phyloP scores from a whole-genome alignment of 176 grass and related monocot genomes.

The sorghum (Sorghum bicolor) region Sorghum_bicolor_NCBIv3 NC_012872.2:10485001-10485500 shows the following conservation, averaged over 20 bases:
- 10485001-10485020: conserved; percentile 73
- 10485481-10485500: background rate
- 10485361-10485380: conserved; percentile 80
- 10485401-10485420: conserved; percentile 55
- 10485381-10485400: conserved; percentile 79
- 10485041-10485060: conserved; percentile 53
- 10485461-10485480: conserved; percentile 8
- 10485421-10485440: background rate
- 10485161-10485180: conserved; percentile 47
- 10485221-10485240: conserved; percentile 64
- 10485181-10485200: conserved; percentile 64
- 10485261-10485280: conserved; percentile 94
- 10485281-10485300: conserved; percentile 71
- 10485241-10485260: conserved; percentile 90
- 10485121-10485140: conserved; percentile 62
- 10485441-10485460: background rate
- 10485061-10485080: conserved; percentile 61
- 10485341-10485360: conserved; percentile 55
- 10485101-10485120: conserved; percentile 62
- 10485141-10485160: conserved; percentile 39
- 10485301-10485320: conserved; percentile 83
- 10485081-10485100: conserved; percentile 71
- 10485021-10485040: conserved; percentile 85
- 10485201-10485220: conserved; percentile 91
- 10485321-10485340: conserved; percentile 83